Evolutionary conservation across 2,329 filamentous ascomycete genomes (phyloP).

Genomic region (Neurospora sp.): DNA sequence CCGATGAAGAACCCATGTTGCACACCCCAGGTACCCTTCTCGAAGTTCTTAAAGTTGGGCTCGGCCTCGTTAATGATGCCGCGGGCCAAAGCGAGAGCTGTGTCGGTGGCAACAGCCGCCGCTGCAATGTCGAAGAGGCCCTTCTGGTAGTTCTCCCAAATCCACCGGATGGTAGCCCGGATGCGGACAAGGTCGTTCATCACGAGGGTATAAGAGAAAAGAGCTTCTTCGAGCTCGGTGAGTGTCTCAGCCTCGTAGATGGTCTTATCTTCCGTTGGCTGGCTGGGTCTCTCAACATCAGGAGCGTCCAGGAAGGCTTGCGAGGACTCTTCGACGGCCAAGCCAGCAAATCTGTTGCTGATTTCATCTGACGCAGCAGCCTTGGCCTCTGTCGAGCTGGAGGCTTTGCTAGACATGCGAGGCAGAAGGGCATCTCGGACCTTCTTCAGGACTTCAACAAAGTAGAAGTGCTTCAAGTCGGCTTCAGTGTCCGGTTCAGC

Average conservation of each 20-base stretch:
- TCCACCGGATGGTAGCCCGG: constrained; percentile 18
- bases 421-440: constrained; percentile 24
- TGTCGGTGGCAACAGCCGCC: constrained; percentile 29
- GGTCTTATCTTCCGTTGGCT: constrained; percentile 10
- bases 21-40: constrained; percentile 16
- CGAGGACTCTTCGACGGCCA: constrained; percentile 29
- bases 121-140: constrained; percentile 22
- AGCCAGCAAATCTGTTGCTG: constrained; percentile 25
- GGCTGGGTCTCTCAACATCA: constrained; percentile 15
- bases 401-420: constrained; percentile 3
- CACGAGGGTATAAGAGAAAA: constrained; percentile 19
- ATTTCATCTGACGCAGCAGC: not conserved
- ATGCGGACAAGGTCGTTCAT: constrained; percentile 23
- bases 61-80: constrained; percentile 23
- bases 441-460: constrained; percentile 25
- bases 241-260: constrained; percentile 25
- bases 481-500: constrained; percentile 10
- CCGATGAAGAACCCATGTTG: constrained; percentile 10
- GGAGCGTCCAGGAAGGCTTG: constrained; percentile 27
- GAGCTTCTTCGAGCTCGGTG: constrained; percentile 17
- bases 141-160: constrained; percentile 23
- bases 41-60: constrained; percentile 14
- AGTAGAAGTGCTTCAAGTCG: constrained; percentile 23
- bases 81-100: constrained; percentile 25
- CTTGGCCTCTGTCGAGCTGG: not conserved